Conservation (phyloP, 257 asterid genomes). For the Echites panduratus region DNA sequence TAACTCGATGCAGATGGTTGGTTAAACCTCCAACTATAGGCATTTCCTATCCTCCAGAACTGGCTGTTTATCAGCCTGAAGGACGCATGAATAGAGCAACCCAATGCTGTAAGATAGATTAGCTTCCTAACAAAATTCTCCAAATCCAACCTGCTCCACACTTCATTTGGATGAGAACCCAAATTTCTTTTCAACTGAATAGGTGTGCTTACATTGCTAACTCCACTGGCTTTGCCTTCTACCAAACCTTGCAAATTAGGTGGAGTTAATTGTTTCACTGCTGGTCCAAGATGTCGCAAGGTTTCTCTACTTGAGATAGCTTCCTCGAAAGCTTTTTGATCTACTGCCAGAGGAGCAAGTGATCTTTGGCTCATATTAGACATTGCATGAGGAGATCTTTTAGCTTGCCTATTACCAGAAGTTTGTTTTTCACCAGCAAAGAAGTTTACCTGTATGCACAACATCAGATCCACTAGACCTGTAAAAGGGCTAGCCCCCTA, state of each 20-base stretch:
- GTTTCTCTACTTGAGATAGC: constrained; percentile 35
- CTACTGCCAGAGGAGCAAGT: constrained; percentile 42
- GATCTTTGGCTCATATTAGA: constrained; percentile 56
- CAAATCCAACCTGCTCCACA: constrained; percentile 54
- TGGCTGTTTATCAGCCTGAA: constrained; percentile 45
- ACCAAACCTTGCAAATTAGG: constrained; percentile 52
- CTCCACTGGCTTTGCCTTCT: constrained; percentile 42
- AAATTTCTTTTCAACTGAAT: constrained; percentile 66
- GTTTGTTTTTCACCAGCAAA: constrained; percentile 65
- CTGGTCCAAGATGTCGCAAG: constrained; percentile 64
- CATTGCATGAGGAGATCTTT: constrained; percentile 46
- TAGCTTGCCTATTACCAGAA: constrained; percentile 46
- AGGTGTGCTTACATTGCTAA: constrained; percentile 38
- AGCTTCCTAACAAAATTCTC: constrained; percentile 47
- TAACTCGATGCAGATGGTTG: constrained; percentile 37
- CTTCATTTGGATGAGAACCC: constrained; percentile 51
- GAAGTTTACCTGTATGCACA: constrained; percentile 53
- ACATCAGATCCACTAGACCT: constrained; percentile 17
- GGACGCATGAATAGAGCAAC: constrained; percentile 52
- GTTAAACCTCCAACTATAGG: constrained; percentile 39
- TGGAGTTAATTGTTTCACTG: constrained; percentile 80
- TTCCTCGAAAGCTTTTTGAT: constrained; percentile 48
- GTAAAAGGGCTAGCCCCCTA: too few species aligned
- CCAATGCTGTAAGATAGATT: constrained; percentile 53
- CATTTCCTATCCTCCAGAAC: constrained; percentile 46